Percentiles rank a stretch among this genome's conserved stretches.
Evolutionary conservation across 306 rosid genomes (phyloP).

Genomic region (Acacia crassicarpa): DNA sequence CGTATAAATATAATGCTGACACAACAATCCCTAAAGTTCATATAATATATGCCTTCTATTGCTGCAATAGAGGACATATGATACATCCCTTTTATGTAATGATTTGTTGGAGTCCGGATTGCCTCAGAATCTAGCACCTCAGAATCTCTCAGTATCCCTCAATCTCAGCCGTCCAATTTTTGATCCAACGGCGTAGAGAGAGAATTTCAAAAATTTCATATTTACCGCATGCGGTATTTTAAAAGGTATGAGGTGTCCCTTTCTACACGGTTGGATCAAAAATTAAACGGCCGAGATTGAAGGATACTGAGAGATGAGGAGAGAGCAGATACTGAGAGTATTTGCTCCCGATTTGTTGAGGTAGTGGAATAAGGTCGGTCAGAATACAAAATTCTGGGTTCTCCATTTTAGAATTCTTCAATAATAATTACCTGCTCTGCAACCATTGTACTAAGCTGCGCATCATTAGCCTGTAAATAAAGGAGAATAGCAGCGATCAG

Average conservation of each 20-base stretch:
- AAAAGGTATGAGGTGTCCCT: too few species aligned
- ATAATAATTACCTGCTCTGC: slow-evolving; percentile 72
- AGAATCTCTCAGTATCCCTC: too few species aligned
- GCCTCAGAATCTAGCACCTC: too few species aligned
- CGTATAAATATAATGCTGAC: slow-evolving; percentile 6
- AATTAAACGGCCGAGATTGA: too few species aligned
- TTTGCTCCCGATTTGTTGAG: not conserved
- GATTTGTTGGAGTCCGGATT: too few species aligned
- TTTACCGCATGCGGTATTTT: too few species aligned
- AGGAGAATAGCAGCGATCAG: slow-evolving; percentile 32
- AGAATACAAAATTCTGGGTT: not conserved
- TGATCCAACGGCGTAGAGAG: too few species aligned
- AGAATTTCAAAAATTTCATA: too few species aligned
- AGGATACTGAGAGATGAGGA: too few species aligned
- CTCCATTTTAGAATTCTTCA: not conserved
- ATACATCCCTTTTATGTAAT: not conserved
- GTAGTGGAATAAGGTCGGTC: not conserved
- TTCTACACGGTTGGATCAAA: too few species aligned
- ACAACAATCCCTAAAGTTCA: slow-evolving; percentile 20
- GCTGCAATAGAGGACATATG: not conserved
- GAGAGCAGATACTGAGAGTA: too few species aligned
- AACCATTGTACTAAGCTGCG: slow-evolving; percentile 98
- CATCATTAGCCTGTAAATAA: slow-evolving; percentile 88
- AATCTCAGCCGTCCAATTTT: too few species aligned
- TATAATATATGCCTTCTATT: slow-evolving; percentile 13